These are phyloP conservation scores for Aspergillus diversus DNA, from an alignment of 495 filamentous ascomycete species.

Conservation along the genomic window DNA sequence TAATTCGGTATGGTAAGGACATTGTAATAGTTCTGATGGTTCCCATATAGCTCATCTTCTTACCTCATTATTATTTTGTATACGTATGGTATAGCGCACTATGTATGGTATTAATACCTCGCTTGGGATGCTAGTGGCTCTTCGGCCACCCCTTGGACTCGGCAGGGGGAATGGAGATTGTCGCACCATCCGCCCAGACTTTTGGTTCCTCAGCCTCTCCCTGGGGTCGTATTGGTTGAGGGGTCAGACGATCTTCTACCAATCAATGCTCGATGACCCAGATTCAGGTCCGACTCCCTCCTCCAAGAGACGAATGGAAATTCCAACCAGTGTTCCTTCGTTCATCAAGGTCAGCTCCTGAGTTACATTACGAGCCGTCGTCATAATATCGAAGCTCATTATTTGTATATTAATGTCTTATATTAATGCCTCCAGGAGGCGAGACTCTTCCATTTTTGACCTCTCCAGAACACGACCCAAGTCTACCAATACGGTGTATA, in stretches of 20 bases:
- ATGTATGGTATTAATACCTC: slow-evolving; percentile 4
- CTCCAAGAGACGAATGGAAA: slow-evolving; percentile 14
- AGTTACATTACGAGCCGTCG: slow-evolving; percentile 12
- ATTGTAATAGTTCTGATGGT: slow-evolving; percentile 1
- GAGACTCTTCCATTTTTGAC: neutral
- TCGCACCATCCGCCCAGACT: slow-evolving; percentile 25
- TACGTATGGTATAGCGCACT: neutral
- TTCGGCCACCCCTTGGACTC: slow-evolving; percentile 3
- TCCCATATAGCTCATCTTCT: neutral
- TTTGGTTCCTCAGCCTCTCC: slow-evolving; percentile 16
- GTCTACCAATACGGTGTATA: neutral
- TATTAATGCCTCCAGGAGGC: slow-evolving; percentile 2
- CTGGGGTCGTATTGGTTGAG: slow-evolving; percentile 16
- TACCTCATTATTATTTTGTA: neutral
- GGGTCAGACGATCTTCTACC: slow-evolving; percentile 19
- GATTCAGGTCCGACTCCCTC: slow-evolving; percentile 8
- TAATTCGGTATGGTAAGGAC: slow-evolving; percentile 2
- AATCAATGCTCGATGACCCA: slow-evolving; percentile 14
- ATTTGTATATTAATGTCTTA: slow-evolving; percentile 6
- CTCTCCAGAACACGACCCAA: too few species aligned
- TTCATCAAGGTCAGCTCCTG: slow-evolving; percentile 1
- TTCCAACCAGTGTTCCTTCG: slow-evolving; percentile 1
- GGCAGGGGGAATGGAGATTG: slow-evolving; percentile 11
- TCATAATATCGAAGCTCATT: slow-evolving; percentile 2
- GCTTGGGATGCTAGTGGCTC: neutral